Base-by-base conservation (phyloP, 208 protist genomes). In the Leishmania martiniquensis region DNA sequence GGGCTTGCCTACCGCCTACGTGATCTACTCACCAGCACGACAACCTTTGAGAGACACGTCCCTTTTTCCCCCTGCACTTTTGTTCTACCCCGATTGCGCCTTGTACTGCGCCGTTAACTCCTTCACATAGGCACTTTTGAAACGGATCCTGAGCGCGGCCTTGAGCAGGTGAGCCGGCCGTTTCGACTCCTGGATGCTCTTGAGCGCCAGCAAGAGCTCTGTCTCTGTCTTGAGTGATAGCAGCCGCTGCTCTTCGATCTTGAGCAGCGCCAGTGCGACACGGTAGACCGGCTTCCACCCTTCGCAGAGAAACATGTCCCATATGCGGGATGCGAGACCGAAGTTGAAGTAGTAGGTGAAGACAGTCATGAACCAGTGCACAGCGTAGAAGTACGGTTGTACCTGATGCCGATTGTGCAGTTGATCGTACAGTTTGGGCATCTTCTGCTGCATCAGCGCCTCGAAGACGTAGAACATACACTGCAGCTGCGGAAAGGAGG, bases 221-320 rank as follows among this genome's bases (percentile, higher is more conserved):
- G 72, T 74, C 63, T 97, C 92, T 7, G 86, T 76, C 5, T 32
- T 77, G 62, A 81, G 68, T 0, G 54, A 34, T 20, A 95, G 71
- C 34, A 98, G 59, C 22, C 72, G 76, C 59, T 76, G 67, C 75
- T 88, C 69, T 34, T 96, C 86, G 4, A 95, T 72, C 57, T 90
- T 84, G 42, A 98, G 74, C n/a, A 98, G 80, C 39, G 89, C 85
- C 22, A 98, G 79, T 1, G 92, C 92, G 29, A 97, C 77, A 57
- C 95, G 93, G 79, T 89, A 95, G 29, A 98, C 93, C 52, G 92
- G 84, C 76, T 98, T 98, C 93, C 95, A 98, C 44, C 95, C 95
- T 80, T 98, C 95, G 74, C 90, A 96, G 76, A 98, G 72, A 78
- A 98, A 98, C 89, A 96, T 95, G 83, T 98, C 95, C 93, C 93